Percentiles rank a stretch among this genome's conserved stretches.
Evolutionary conservation across 2,329 filamentous ascomycete genomes (phyloP).

Genomic region (Colletotrichum plurivorum): DNA sequence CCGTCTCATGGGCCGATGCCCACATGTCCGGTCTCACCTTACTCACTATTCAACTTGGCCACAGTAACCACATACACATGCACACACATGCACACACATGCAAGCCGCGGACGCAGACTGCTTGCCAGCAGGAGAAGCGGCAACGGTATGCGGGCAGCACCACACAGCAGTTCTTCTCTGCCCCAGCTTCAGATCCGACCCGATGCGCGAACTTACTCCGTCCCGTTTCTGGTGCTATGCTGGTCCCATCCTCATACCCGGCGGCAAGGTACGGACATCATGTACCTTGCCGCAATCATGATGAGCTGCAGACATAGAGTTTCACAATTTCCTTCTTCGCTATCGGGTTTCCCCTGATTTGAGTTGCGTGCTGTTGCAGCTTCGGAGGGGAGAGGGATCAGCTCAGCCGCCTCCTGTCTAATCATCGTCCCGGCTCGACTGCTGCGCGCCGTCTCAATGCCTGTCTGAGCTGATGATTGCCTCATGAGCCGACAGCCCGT

Average conservation of each 20-base stretch:
- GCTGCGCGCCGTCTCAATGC: slow-evolving; percentile 31
- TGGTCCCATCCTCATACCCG: slow-evolving; percentile 21
- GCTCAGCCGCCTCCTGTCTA: slow-evolving; percentile 40
- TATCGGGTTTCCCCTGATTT: slow-evolving; percentile 29
- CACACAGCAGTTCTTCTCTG: neutral
- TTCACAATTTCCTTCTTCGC: slow-evolving; percentile 31
- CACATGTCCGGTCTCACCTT: slow-evolving; percentile 29
- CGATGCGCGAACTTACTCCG: neutral
- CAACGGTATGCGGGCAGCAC: neutral
- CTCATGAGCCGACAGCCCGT: slow-evolving; percentile 30
- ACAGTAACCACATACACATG: neutral
- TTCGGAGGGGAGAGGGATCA: slow-evolving; percentile 18
- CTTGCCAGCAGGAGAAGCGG: neutral
- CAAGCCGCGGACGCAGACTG: too few species aligned
- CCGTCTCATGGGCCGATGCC: slow-evolving; percentile 32
- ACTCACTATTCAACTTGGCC: slow-evolving; percentile 15
- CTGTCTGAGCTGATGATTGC: slow-evolving; percentile 41
- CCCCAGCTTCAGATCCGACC: slow-evolving; percentile 1
- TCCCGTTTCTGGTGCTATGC: slow-evolving; percentile 22
- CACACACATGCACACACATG: too few species aligned
- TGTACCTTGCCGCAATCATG: slow-evolving; percentile 26
- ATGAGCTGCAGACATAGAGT: slow-evolving; percentile 34
- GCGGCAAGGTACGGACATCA: slow-evolving; percentile 22
- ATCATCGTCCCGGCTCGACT: slow-evolving; percentile 36
- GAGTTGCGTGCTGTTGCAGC: slow-evolving; percentile 20